Conservation (phyloP, 495 filamentous ascomycete genomes). For the Hypoxylon fragiforme region DNA sequence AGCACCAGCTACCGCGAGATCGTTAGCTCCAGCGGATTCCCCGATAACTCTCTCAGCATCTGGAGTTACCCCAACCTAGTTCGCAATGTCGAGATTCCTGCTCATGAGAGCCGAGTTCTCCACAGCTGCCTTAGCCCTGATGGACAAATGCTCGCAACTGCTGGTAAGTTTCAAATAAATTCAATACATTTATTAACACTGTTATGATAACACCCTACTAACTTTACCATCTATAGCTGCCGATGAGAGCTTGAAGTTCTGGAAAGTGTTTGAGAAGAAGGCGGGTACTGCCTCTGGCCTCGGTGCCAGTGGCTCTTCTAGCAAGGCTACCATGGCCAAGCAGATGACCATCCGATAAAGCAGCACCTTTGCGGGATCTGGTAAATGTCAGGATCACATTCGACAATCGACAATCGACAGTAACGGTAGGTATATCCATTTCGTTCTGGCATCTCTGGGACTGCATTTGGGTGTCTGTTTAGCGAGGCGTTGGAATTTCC, state of each 20-base stretch:
- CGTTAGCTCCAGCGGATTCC: constrained; percentile 93
- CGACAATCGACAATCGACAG: constrained; percentile 25
- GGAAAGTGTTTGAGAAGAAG: constrained; percentile 99
- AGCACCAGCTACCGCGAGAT: constrained; percentile 96
- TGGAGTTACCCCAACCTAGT: constrained; percentile 98
- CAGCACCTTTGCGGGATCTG: constrained; percentile 11
- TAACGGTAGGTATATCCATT: constrained; percentile 53
- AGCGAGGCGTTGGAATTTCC: constrained; percentile 49
- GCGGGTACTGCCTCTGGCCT: constrained; percentile 64
- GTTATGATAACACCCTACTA: not conserved
- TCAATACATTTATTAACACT: not conserved
- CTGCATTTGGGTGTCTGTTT: constrained; percentile 44
- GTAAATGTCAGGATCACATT: constrained; percentile 30
- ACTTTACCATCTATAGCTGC: constrained; percentile 55
- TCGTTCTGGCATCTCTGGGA: constrained; percentile 44
- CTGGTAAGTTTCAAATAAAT: constrained; percentile 51
- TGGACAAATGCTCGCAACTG: constrained; percentile 95
- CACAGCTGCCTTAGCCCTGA: constrained; percentile 95
- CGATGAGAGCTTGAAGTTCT: constrained; percentile 98
- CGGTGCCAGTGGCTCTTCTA: constrained; percentile 58
- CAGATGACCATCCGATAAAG: constrained; percentile 94
- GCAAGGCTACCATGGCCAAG: constrained; percentile 76
- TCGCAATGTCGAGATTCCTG: constrained; percentile 96
- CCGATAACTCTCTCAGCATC: constrained; percentile 97
- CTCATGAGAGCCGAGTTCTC: constrained; percentile 95